Conservation (phyloP, 2,329 filamentous ascomycete species). For the Fusarium sacchari region DNA sequence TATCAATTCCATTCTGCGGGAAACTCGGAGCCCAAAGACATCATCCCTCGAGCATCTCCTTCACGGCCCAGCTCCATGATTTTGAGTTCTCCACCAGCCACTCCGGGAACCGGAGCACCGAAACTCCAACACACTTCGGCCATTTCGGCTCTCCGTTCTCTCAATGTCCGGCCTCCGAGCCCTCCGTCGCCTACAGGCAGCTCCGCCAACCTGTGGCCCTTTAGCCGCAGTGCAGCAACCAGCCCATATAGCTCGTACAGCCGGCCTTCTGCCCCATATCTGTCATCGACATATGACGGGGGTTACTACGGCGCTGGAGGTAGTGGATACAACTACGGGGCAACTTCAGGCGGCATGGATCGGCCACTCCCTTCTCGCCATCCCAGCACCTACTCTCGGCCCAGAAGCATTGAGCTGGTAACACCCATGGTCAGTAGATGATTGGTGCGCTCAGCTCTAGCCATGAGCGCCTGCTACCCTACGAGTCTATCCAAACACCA, state of each 20-base stretch:
- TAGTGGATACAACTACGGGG: slow-evolving; percentile 53
- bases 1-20: slow-evolving; percentile 58
- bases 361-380: slow-evolving; percentile 67
- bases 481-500: slow-evolving; percentile 10
- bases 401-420: slow-evolving; percentile 72
- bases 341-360: slow-evolving; percentile 54
- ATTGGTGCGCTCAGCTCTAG: slow-evolving; percentile 15
- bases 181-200: slow-evolving; percentile 63
- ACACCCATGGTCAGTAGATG: slow-evolving; percentile 67
- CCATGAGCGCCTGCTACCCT: neutral
- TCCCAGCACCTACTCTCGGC: slow-evolving; percentile 64
- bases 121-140: slow-evolving; percentile 59
- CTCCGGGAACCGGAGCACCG: slow-evolving; percentile 49
- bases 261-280: slow-evolving; percentile 54
- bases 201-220: slow-evolving; percentile 62
- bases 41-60: slow-evolving; percentile 71
- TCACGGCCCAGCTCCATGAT: slow-evolving; percentile 67
- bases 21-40: slow-evolving; percentile 66
- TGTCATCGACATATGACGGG: slow-evolving; percentile 64
- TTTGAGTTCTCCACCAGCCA: slow-evolving; percentile 63
- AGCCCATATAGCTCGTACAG: slow-evolving; percentile 65
- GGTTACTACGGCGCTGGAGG: slow-evolving; percentile 47
- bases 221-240: slow-evolving; percentile 60
- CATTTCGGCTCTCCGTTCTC: slow-evolving; percentile 65
- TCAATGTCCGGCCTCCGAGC: slow-evolving; percentile 64